Percentiles rank a stretch among this genome's conserved stretches.
Conservation (phyloP, 441 rosid genomes). For the Pelargonium fulgidum region DNA sequence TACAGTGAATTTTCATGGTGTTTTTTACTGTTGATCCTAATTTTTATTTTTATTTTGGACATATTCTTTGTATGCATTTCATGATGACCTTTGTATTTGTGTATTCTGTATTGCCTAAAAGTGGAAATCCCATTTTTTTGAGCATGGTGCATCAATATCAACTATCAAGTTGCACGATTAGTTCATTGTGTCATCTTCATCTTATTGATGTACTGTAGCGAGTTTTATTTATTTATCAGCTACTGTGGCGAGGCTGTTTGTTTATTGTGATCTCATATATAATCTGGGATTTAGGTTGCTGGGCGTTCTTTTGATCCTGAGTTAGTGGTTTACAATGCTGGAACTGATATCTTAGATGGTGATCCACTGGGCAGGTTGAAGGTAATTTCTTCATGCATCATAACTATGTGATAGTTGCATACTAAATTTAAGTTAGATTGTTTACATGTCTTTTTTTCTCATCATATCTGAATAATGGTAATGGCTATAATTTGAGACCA, state of each 20-base stretch:
- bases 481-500: background rate
- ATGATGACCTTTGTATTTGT: too few relatives aligned
- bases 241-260: too few relatives aligned
- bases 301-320: slow-evolving; percentile 56
- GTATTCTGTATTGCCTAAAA: too few relatives aligned
- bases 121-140: too few relatives aligned
- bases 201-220: too few relatives aligned
- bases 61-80: too few relatives aligned
- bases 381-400: slow-evolving; percentile 31
- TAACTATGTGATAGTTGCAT: background rate
- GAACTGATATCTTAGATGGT: slow-evolving; percentile 92
- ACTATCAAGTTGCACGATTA: too few relatives aligned
- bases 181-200: too few relatives aligned
- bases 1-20: background rate
- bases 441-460: background rate
- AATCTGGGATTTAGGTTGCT: slow-evolving; percentile 52
- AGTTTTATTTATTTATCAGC: too few relatives aligned
- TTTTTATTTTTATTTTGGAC: too few relatives aligned
- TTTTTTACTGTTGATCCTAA: too few relatives aligned
- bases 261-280: background rate
- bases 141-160: too few relatives aligned
- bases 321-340: slow-evolving; percentile 83
- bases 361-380: slow-evolving; percentile 85
- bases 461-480: background rate
- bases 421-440: background rate